Evolutionary conservation across 768 basidiomycete genomes (phyloP).

Genomic region (Naganishia kalamii): DNA sequence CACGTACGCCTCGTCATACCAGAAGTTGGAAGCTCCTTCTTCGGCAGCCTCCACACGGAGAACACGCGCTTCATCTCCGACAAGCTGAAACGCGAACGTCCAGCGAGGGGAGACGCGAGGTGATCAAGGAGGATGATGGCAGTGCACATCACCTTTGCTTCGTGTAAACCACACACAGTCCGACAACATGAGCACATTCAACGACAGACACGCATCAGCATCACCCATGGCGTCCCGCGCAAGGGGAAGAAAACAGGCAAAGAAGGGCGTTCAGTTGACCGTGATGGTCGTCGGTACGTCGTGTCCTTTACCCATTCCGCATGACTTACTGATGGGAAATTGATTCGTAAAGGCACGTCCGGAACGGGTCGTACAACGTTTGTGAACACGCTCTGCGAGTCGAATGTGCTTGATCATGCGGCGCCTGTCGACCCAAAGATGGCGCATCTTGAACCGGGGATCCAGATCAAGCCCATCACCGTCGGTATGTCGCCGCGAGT

Average conservation of each 20-base stretch:
- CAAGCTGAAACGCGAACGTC: background rate
- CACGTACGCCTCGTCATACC: background rate
- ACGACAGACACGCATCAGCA: slow-evolving; percentile 11
- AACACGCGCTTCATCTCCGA: background rate
- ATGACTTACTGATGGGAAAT: background rate
- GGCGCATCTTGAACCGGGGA: slow-evolving; percentile 90
- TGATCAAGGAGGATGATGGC: too few relatives aligned
- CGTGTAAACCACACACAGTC: too few relatives aligned
- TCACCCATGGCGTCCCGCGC: slow-evolving; percentile 38
- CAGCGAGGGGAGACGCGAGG: background rate
- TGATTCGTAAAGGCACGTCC: slow-evolving; percentile 90
- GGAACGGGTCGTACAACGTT: slow-evolving; percentile 97
- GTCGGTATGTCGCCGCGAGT: slow-evolving; percentile 63
- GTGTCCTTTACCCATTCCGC: background rate
- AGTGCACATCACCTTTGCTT: too few relatives aligned
- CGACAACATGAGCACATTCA: slow-evolving; percentile 13
- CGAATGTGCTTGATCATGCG: slow-evolving; percentile 61
- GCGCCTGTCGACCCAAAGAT: slow-evolving; percentile 58
- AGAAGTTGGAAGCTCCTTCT: too few relatives aligned
- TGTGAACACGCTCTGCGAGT: slow-evolving; percentile 98
- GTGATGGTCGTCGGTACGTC: slow-evolving; percentile 92
- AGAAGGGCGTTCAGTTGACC: slow-evolving; percentile 98
- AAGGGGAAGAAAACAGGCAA: slow-evolving; percentile 61
- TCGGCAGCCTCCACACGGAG: background rate
- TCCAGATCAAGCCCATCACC: slow-evolving; percentile 88